Conservation (phyloP, 768 basidiomycete species). For the Kwoniella sp. region DNA sequence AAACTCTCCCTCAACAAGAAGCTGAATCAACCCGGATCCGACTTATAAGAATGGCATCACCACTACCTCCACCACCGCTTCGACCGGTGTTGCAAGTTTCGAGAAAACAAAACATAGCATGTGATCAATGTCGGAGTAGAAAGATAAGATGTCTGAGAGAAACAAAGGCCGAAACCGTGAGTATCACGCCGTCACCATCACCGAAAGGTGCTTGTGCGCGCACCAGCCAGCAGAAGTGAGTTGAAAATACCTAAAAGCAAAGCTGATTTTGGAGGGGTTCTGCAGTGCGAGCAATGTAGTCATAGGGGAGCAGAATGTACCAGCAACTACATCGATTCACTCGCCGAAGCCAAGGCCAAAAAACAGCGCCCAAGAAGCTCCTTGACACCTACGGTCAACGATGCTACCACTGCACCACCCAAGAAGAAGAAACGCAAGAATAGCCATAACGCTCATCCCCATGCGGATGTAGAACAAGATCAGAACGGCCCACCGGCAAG, state of each 20-base stretch:
- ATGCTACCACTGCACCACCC: neutral
- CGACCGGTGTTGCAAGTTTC: conserved; percentile 27
- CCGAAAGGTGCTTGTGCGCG: neutral
- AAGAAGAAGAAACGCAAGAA: conserved; percentile 11
- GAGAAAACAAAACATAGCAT: conserved; percentile 87
- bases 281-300: conserved; percentile 42
- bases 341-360: conserved; percentile 32
- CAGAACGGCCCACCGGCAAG: neutral
- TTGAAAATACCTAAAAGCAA: neutral
- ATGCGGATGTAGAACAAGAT: neutral
- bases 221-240: neutral
- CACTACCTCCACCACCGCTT: conserved; percentile 1
- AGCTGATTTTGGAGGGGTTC: no score
- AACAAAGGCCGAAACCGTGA: conserved; percentile 27
- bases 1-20: no score
- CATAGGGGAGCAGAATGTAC: conserved; percentile 34
- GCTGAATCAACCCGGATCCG: neutral
- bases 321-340: conserved; percentile 36
- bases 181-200: conserved; percentile 4
- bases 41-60: conserved; percentile 2
- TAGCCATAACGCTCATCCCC: neutral
- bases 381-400: neutral
- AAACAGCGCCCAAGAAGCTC: conserved; percentile 11
- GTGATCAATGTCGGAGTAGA: conserved; percentile 72
- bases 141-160: conserved; percentile 41